A percentile compares a stretch with the other conserved stretches of the same genome.
Evolutionary conservation across 768 basidiomycete genomes (phyloP).

Genomic region (Phaeotremella fagi): DNA sequence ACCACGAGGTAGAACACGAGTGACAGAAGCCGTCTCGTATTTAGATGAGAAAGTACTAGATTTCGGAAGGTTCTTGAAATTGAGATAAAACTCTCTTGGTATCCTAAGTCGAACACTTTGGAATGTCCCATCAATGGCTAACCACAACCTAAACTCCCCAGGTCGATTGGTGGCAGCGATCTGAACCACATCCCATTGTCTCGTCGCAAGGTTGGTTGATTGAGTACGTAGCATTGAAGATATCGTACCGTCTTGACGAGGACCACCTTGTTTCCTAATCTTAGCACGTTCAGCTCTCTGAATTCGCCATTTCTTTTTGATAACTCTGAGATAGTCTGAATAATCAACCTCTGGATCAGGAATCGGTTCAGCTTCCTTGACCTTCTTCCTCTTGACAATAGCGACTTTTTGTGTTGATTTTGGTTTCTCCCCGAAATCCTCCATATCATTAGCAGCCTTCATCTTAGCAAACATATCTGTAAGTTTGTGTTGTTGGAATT

Average conservation of each 20-base stretch:
- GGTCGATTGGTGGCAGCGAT: conserved; percentile 64
- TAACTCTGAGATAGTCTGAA: conserved; percentile 68
- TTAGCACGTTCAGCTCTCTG: conserved; percentile 53
- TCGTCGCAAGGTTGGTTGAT: conserved; percentile 53
- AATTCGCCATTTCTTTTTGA: conserved; percentile 72
- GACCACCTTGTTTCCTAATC: conserved; percentile 24
- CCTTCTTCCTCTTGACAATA: conserved; percentile 56
- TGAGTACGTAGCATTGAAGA: conserved; percentile 70
- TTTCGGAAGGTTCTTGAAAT: conserved; percentile 67
- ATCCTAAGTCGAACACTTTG: conserved; percentile 77
- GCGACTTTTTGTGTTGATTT: conserved; percentile 35
- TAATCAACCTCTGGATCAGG: conserved; percentile 67
- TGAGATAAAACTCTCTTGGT: conserved; percentile 87
- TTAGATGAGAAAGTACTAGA: conserved; percentile 64
- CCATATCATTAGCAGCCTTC: conserved; percentile 56
- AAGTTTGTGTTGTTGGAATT: conserved; percentile 96
- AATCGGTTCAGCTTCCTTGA: conserved; percentile 51
- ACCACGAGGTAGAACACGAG: conserved; percentile 72
- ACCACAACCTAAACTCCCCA: conserved; percentile 84
- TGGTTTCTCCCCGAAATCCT: conserved; percentile 53
- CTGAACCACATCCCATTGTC: conserved; percentile 89
- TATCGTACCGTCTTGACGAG: conserved; percentile 48
- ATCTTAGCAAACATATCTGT: conserved; percentile 76
- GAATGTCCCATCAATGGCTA: conserved; percentile 72
- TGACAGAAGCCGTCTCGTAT: conserved; percentile 69